Conservation (phyloP, 495 filamentous ascomycete genomes). For the Talaromyces liani region DNA sequence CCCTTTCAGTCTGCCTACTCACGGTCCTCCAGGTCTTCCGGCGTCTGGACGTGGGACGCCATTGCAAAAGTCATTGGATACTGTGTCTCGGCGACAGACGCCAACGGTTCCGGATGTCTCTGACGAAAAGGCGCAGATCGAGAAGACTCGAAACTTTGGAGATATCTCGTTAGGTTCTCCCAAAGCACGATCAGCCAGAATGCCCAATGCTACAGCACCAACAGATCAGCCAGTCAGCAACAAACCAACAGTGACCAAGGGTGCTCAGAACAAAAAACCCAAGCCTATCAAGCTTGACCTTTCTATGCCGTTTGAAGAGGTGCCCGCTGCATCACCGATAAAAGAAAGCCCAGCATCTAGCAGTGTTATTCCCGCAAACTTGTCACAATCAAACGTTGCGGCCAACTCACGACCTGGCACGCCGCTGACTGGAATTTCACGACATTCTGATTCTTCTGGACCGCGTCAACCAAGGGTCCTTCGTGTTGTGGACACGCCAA, state of each 20-base stretch:
- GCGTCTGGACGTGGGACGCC: conserved; percentile 24
- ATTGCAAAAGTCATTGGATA: conserved; percentile 18
- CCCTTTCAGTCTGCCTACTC: conserved; percentile 17
- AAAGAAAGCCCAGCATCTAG: conserved; percentile 16
- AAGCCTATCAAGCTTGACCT: conserved; percentile 30
- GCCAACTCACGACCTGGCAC: conserved; percentile 30
- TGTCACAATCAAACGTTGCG: conserved; percentile 9
- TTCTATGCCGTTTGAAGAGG: conserved; percentile 9
- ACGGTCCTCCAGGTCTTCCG: conserved; percentile 25
- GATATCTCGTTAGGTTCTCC: conserved; percentile 39
- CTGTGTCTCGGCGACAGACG: conserved; percentile 15
- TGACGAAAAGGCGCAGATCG: conserved; percentile 13
- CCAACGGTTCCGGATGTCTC: conserved; percentile 16
- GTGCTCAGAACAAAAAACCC: conserved; percentile 10
- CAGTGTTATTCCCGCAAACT: conserved; percentile 12
- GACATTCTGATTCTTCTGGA: conserved; percentile 40
- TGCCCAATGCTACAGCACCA: conserved; percentile 15
- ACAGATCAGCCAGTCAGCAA: conserved; percentile 16
- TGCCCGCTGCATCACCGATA: conserved; percentile 12
- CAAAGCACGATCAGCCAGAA: conserved; percentile 28
- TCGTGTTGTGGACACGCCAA: conserved; percentile 65
- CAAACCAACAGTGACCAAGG: background rate
- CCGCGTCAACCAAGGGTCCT: conserved; percentile 47
- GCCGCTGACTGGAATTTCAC: conserved; percentile 32
- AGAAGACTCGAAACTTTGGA: conserved; percentile 27